Conservation (phyloP, 2,329 filamentous ascomycete genomes). For the Aspergillus hiratsukae region DNA sequence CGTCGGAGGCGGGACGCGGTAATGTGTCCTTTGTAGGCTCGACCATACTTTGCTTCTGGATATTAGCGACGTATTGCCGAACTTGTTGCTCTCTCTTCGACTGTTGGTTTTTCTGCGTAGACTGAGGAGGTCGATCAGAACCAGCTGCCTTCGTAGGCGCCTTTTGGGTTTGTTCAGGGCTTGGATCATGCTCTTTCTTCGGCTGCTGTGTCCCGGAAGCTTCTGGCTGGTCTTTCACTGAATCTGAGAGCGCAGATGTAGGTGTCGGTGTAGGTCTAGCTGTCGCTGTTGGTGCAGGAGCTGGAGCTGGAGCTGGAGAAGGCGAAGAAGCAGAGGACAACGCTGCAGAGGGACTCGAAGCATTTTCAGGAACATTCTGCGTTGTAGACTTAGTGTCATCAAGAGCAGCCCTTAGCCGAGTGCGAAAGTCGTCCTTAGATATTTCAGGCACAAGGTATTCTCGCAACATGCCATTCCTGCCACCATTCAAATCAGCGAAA, state of each 20-base stretch:
- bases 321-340: slow-evolving; percentile 1
- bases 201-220: neutral
- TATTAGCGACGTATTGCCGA: slow-evolving; percentile 27
- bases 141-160: slow-evolving; percentile 18
- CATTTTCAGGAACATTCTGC: slow-evolving; percentile 2
- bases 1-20: slow-evolving; percentile 9
- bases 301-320: slow-evolving; percentile 1
- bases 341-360: slow-evolving; percentile 1
- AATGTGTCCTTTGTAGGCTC: slow-evolving; percentile 1
- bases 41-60: slow-evolving; percentile 39
- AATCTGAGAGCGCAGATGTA: slow-evolving; percentile 1
- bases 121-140: slow-evolving; percentile 18
- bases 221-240: neutral
- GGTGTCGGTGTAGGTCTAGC: slow-evolving; percentile 13
- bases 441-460: slow-evolving; percentile 68
- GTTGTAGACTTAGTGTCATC: slow-evolving; percentile 15
- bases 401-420: slow-evolving; percentile 48
- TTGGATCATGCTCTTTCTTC: slow-evolving; percentile 22
- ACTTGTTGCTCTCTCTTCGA: slow-evolving; percentile 64
- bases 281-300: neutral
- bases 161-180: slow-evolving; percentile 7
- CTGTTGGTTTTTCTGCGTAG: slow-evolving; percentile 58
- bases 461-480: slow-evolving; percentile 67
- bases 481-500: slow-evolving; percentile 11
- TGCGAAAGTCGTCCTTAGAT: slow-evolving; percentile 62